These are phyloP conservation scores for Cytospora piceae DNA, from an alignment of 2,329 filamentous ascomycete genomes.

Conservation along the genomic window DNA sequence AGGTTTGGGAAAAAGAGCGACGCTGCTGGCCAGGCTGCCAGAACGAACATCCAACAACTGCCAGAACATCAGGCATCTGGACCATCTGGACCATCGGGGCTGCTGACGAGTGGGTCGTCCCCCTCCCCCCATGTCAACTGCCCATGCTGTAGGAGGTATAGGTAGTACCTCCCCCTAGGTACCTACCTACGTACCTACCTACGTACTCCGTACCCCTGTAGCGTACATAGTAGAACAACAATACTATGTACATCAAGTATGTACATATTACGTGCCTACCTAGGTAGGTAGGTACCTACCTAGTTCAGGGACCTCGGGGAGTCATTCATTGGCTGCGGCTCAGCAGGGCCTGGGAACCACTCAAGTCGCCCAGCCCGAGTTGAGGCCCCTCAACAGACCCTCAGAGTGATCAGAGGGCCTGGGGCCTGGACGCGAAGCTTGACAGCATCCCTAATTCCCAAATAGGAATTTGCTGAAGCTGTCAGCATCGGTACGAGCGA, in stretches of 20 bases:
- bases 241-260: too few species aligned
- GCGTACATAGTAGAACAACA: too few species aligned
- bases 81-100: background rate
- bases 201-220: background rate
- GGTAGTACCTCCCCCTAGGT: background rate
- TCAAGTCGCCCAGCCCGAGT: background rate
- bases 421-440: background rate
- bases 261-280: too few species aligned
- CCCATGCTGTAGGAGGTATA: background rate
- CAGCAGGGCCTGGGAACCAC: background rate
- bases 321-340: background rate
- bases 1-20: slow-evolving; percentile 19
- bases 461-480: slow-evolving; percentile 12
- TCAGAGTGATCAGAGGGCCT: background rate
- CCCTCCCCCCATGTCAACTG: background rate
- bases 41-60: background rate
- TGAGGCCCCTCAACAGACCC: background rate
- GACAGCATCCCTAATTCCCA: background rate
- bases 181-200: background rate
- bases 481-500: slow-evolving; percentile 10
- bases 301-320: background rate
- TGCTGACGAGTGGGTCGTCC: background rate
- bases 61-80: background rate
- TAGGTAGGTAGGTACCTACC: too few species aligned
- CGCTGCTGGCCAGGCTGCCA: slow-evolving; percentile 2